Evolutionary conservation across 1,284 basidiomycete genomes (phyloP), one percentile per base, ranked within the genome.

Genomic region (Leccinum pachyderme): DNA sequence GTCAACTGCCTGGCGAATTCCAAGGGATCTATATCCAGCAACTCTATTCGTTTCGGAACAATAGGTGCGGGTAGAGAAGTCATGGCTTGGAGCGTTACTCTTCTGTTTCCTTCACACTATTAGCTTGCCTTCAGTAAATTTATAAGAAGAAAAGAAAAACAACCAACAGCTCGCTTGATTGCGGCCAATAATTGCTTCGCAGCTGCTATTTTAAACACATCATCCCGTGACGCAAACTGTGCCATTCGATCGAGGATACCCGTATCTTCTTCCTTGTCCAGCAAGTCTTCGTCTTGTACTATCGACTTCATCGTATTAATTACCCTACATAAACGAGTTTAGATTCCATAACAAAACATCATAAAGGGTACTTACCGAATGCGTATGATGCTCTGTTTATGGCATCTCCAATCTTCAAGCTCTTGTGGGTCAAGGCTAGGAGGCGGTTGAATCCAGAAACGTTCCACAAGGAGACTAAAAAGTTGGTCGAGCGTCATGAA

Each of bases 1-100:
- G 91, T 92, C 54, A 93, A 71, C 69, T 93, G 91, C 28, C 91
- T 79, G 0, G 89, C 90, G 11, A 92, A 68, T 67, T 93, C 91
- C n/a, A 89, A 65, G 1, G 90, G 79, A 63, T 93, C 88, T 45
- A 89, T 81, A 51, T 89, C 86, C 11, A 83, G 60, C 11, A 89
- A 68, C 56, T 84, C 84, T 59, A 84, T 68, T 65, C 76, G 76
- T 60, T 79, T 81, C 0, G 87, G 87, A 28, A 85, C 58, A 47
- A 88, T 81, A 2, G 87, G 77, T 0, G 83, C 71, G 4, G 86
- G 84, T 6, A 81, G 77, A 4, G 70, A 61, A 15, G 72, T 64
- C 22, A 67, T 51, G 0, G 70, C 66, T 13, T 73, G 77, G 37
- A 73, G 68, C 1, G 71, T 71, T 27, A 68, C 54, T 52, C 62